A percentile compares a stretch with the other conserved stretches of the same genome.
phyloP scores from a whole-genome alignment of 257 asterid species.

The Solanum raphanifolium region DNA sequence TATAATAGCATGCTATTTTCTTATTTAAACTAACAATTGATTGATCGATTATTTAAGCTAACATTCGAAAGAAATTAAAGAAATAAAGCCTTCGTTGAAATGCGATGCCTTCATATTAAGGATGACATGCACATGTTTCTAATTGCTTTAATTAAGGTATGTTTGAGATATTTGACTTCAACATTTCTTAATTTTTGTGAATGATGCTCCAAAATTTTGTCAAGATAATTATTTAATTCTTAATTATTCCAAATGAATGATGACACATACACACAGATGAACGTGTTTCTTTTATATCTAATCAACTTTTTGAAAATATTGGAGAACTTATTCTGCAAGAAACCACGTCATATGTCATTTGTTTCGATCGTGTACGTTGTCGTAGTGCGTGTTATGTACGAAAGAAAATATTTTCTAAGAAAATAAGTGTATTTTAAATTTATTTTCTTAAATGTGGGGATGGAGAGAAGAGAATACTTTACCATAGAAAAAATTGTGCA shows the following conservation, averaged over 20 bases:
- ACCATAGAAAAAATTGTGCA: no score
- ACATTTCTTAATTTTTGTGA: background rate
- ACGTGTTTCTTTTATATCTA: background rate
- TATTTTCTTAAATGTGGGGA: no score
- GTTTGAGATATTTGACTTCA: background rate
- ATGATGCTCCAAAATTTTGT: background rate
- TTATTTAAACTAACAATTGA: no score
- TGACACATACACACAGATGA: background rate
- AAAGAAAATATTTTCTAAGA: no score
- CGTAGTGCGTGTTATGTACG: accelerated
- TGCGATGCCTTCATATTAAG: background rate
- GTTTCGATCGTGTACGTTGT: background rate
- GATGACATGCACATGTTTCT: background rate
- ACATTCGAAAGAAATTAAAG: no score
- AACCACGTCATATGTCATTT: background rate
- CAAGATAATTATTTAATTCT: background rate
- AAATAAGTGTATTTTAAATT: background rate
- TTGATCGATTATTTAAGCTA: background rate
- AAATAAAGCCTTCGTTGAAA: no score
- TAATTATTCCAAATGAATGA: background rate
- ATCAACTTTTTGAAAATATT: background rate
- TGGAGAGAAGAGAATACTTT: no score
- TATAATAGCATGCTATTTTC: background rate
- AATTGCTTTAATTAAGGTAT: background rate
- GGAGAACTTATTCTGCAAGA: background rate